Conservation (phyloP, 495 filamentous ascomycete genomes). For the Aspergillus indologenus region DNA sequence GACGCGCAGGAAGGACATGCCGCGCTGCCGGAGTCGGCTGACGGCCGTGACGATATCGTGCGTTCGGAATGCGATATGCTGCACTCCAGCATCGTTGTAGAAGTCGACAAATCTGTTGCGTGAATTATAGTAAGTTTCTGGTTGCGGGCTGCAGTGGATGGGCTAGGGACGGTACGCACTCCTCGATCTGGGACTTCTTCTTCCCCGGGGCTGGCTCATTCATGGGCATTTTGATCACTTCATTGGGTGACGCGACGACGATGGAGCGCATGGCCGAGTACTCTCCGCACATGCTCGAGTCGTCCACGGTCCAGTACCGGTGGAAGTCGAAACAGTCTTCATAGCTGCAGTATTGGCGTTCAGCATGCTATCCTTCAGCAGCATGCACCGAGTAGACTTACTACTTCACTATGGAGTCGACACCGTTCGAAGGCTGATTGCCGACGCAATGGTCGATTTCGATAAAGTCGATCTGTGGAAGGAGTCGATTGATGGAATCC, state of each 20-base stretch:
- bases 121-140: no score
- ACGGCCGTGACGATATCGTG: constrained; percentile 66
- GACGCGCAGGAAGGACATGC: constrained; percentile 75
- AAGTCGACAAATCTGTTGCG: constrained; percentile 59
- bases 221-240: constrained; percentile 84
- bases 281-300: constrained; percentile 72
- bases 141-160: no score
- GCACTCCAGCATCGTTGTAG: constrained; percentile 72
- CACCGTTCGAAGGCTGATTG: constrained; percentile 76
- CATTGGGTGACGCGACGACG: constrained; percentile 71
- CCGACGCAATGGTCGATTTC: constrained; percentile 85
- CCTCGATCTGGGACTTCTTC: constrained; percentile 77
- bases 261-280: constrained; percentile 75
- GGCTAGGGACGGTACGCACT: constrained; percentile 41
- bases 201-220: constrained; percentile 80
- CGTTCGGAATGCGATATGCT: constrained; percentile 81
- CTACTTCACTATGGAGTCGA: constrained; percentile 70
- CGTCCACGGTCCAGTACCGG: constrained; percentile 84
- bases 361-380: background rate
- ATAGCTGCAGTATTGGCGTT: constrained; percentile 46
- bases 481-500: constrained; percentile 40
- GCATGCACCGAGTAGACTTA: constrained; percentile 25
- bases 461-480: constrained; percentile 56
- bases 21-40: constrained; percentile 58
- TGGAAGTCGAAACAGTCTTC: constrained; percentile 75